Base-by-base conservation (phyloP, 305 asterid genomes). In the Rubia peregrina region DNA sequence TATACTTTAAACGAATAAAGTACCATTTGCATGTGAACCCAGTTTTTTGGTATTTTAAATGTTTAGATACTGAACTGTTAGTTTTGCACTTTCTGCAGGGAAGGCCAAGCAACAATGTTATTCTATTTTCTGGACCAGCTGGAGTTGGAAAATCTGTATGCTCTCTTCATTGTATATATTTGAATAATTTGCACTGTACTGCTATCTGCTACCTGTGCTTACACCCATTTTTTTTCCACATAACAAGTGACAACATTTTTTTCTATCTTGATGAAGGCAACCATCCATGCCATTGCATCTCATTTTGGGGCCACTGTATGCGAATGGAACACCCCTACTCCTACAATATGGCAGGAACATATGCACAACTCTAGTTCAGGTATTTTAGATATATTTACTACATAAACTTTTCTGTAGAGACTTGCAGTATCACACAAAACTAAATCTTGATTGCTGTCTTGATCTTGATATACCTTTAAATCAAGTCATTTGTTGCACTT, bases 101-200 rank as follows among this genome's bases (percentile, higher is more conserved):
- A 73, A 76, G 66, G 70, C 75, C 82, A 73, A 60, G 6, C 70
- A 75, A 77, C 78, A 77, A 89, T 71, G 92, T 86, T 69, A 86
- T 93, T 81, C 88, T 93, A 69, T 73, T 91, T 77, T 83, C 88
- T 80, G 97, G 97, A 75, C 95, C 88, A 68, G 89, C 97, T 75
- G 97, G 98, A 82, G 89, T 85, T 80, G 98, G 97, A 74, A 93
- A 93, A 91, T 90, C 96, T 73, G 98, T 93, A 91, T 51, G 97
- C 51, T 66, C 65, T 41, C 76, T 77, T 67, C 76, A 66, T 55
- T 26, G 21, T 21, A 22, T 17, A 22, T 26, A 22, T 65, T 43
- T 55, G 2, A n/a, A 57, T 57, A 21, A 57, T 21, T 21, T 57
- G 14, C 19, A 57, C 36, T 66, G 43, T 51, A 44, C 44, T 44